Evolutionary conservation across 176 grass and related monocot species (phyloP).

Genomic region (Lolium multiflorum): DNA sequence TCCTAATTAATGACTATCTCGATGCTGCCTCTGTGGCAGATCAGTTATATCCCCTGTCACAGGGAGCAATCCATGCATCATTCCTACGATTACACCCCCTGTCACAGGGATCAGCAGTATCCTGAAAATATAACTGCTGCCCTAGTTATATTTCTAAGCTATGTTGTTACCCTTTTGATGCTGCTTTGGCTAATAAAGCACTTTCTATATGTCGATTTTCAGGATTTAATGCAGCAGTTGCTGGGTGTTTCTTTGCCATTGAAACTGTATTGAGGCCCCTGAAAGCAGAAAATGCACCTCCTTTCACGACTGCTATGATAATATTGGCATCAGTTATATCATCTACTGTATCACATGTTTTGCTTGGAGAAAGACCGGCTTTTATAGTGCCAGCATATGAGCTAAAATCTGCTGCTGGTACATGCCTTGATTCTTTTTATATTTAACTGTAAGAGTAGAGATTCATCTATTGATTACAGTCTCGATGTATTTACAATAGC

Average conservation of each 20-base stretch:
- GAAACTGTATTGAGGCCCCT: conserved; percentile 97
- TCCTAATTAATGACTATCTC: neutral
- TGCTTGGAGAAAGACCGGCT: conserved; percentile 94
- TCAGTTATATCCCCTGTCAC: no score
- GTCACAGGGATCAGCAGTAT: conserved; percentile 94
- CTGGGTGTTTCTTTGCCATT: conserved; percentile 94
- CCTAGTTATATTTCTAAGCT: conserved; percentile 13
- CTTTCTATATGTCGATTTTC: conserved; percentile 44
- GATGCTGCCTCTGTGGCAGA: neutral
- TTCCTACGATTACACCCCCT: conserved; percentile 90
- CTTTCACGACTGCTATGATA: conserved; percentile 97
- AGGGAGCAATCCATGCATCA: conserved; percentile 95
- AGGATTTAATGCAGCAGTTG: conserved; percentile 98
- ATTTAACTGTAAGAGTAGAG: conserved; percentile 29
- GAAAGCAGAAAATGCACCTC: conserved; percentile 97
- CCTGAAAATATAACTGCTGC: no score
- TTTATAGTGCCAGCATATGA: conserved; percentile 93
- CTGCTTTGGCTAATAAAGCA: conserved; percentile 19
- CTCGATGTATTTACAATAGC: neutral
- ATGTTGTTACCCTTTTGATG: neutral
- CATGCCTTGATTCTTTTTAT: conserved; percentile 48
- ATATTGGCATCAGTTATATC: conserved; percentile 97
- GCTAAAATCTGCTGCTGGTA: conserved; percentile 97
- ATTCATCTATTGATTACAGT: conserved; percentile 3
- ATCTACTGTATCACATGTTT: conserved; percentile 95